A percentile compares a stretch with the other conserved stretches of the same genome.
phyloP scores from a whole-genome alignment of 495 filamentous ascomycete species.

The Margaritispora aquatica region DNA sequence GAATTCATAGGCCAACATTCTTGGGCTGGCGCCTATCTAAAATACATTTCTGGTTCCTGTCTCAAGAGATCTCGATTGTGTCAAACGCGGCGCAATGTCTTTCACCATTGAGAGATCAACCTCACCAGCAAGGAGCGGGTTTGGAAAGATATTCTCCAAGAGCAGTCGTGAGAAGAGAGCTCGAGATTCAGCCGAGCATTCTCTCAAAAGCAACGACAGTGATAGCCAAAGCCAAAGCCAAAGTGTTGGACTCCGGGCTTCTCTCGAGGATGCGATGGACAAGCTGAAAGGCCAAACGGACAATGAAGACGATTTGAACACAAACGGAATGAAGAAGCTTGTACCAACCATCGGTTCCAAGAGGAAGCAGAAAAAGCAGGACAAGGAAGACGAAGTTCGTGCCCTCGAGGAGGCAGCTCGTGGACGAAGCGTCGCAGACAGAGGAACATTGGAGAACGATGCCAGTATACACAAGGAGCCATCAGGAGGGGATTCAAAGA shows the following conservation, averaged over 20 bases:
- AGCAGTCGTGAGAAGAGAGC: conserved; percentile 25
- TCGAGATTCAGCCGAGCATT: conserved; percentile 24
- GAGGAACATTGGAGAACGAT: conserved; percentile 25
- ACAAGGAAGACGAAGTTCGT: conserved; percentile 19
- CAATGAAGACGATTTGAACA: conserved; percentile 25
- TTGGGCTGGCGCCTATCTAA: too few relatives aligned
- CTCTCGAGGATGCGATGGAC: conserved; percentile 32
- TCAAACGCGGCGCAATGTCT: not conserved
- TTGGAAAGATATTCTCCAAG: conserved; percentile 29
- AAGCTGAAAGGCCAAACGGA: conserved; percentile 13
- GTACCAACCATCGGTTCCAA: conserved; percentile 36
- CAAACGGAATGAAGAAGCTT: conserved; percentile 40
- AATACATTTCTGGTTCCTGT: not conserved
- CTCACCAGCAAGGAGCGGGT: conserved; percentile 20
- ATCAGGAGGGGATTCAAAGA: conserved; percentile 34
- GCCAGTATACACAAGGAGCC: conserved; percentile 19
- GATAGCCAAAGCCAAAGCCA: conserved; percentile 6
- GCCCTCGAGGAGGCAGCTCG: conserved; percentile 21
- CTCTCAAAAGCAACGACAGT: conserved; percentile 23
- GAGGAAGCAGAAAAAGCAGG: conserved; percentile 37
- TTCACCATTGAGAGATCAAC: conserved; percentile 15
- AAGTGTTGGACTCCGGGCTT: conserved; percentile 19
- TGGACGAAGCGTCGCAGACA: conserved; percentile 32
- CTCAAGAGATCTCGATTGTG: not conserved
- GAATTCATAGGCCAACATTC: too few relatives aligned